Evolutionary conservation across 2,329 filamentous ascomycete species (phyloP), one percentile per base, ranked within the genome.

Genomic region (Nakataea oryzae): DNA sequence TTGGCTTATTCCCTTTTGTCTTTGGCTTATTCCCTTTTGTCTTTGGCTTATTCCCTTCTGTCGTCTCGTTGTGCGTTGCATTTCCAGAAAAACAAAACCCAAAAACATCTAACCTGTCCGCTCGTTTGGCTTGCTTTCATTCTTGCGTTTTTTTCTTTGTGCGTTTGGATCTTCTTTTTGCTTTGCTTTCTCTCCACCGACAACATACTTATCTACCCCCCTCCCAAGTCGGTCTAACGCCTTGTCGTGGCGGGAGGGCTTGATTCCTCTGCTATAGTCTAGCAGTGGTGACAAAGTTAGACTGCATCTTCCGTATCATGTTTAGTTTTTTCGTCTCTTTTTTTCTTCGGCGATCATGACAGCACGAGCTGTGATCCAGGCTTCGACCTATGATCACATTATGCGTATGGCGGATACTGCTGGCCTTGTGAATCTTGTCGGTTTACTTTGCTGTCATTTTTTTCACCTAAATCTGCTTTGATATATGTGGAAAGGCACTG

Each of bases 231-330:
- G 47, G 57, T 62, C 56, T 62, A 62, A 34, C 57, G 61, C 57
- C 61, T 62, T 62, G 61, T 28, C 61, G 57, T 62, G 57, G 61
- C 61, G 57, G 29, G 61, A 62, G 61, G 61, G 61, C 61, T 59
- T 62, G 57, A 56, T 32, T 32, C 54, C 61, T 62, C 24, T 47
- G 61, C 24, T 27, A 57, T 32, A 47, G 56, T 29, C 13, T n/a
- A 28, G 34, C 30, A 9, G 50, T 12, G 61, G 57, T 62, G 57
- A 60, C 57, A 30, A 62, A 62, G 61, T 62, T 58, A 58, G 57
- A 58, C 29, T 21, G 29, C 11, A 28, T 9, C 55, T 57, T 57
- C 8, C 29, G 12, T 11, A 2, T 30, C 14, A 30, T 32, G 11
- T 17, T 57, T 30, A 13, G 11, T 27, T n/a, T 57, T 21, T 57